Base-by-base conservation (phyloP, 768 basidiomycete species). In the Rhodosporidiobolus sp. region DNA sequence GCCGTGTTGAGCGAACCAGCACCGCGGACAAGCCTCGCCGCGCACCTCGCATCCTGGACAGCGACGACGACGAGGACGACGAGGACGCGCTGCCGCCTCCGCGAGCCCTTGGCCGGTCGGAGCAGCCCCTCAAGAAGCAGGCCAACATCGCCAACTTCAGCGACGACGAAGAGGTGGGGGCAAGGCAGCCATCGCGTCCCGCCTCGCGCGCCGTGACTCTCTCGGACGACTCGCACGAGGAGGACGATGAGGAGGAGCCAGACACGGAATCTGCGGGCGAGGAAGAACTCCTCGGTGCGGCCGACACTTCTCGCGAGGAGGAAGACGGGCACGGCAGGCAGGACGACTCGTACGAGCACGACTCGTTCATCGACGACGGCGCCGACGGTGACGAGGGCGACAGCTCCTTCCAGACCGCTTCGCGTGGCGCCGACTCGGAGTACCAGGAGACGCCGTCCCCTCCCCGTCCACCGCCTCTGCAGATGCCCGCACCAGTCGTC, bases 371-470 rank as follows among this genome's bases (percentile, higher is more conserved):
- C 34, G 61, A 35, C 61, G 49, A 52, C 32, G 30, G 14, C 38
- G 38, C 7, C 38, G 38, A 43, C 38, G 38, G 9, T 12, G 32
- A 17, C 30, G 30, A 32, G 14, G 61, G 24, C 48, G 61, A 62
- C n/a, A 2, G 46, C 32, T 61, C 61, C n/a, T 69, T 61, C 28
- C 53, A 34, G 19, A 62, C 55, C 16, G 67, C 61, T 7, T 43
- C 38, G 38, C 14, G 14, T 14, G 38, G 38, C 38, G 8, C 7
- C 7, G 38, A 43, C 38, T 43, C 38, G 8, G 38, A 43, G 8
- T 43, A 43, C 38, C 7, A 43, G 38, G 38, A 43, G 38, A 43
- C 38, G 8, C 38, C 38, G 38, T 43, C 38, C 38, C 38, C 38
- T 43, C 8, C 38, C 38, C 38, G 38, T 43, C 38, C 38, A 14